These are phyloP conservation scores for Diaporthe helianthi DNA, from an alignment of 2,329 filamentous ascomycete genomes.

Conservation along the genomic window DNA sequence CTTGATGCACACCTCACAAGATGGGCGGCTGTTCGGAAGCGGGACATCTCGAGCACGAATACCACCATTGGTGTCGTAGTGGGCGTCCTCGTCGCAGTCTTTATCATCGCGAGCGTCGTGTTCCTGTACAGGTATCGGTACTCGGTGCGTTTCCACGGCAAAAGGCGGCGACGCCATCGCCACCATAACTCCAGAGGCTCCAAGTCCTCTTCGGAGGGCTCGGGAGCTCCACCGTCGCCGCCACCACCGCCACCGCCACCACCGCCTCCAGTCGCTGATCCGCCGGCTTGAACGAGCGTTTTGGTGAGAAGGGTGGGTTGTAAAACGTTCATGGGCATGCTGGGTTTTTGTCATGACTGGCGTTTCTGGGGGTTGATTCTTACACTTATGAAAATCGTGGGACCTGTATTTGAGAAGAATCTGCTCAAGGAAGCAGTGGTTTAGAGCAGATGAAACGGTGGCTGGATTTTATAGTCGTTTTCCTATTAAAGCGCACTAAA, in stretches of 20 bases:
- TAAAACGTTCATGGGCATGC: neutral
- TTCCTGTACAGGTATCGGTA: constrained; percentile 27
- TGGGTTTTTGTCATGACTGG: no score
- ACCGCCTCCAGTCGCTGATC: neutral
- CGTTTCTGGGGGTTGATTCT: no score
- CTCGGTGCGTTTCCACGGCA: constrained; percentile 8
- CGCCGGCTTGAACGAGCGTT: neutral
- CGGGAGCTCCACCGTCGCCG: neutral
- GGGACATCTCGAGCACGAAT: constrained; percentile 12
- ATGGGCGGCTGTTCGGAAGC: neutral
- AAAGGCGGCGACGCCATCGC: constrained; percentile 1
- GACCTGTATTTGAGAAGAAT: no score
- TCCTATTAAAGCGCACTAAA: no score
- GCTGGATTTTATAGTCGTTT: no score
- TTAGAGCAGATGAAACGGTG: no score
- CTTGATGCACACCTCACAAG: no score
- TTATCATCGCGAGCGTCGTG: constrained; percentile 11
- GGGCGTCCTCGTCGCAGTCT: constrained; percentile 6
- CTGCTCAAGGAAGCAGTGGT: no score
- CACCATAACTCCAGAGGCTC: constrained; percentile 15
- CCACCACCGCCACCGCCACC: neutral
- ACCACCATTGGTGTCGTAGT: constrained; percentile 23
- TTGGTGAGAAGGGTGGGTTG: neutral
- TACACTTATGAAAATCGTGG: no score
- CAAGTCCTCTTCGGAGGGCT: constrained; percentile 5